Base-by-base conservation (phyloP, 805 yeast species). In the Candida hispaniensis region DNA sequence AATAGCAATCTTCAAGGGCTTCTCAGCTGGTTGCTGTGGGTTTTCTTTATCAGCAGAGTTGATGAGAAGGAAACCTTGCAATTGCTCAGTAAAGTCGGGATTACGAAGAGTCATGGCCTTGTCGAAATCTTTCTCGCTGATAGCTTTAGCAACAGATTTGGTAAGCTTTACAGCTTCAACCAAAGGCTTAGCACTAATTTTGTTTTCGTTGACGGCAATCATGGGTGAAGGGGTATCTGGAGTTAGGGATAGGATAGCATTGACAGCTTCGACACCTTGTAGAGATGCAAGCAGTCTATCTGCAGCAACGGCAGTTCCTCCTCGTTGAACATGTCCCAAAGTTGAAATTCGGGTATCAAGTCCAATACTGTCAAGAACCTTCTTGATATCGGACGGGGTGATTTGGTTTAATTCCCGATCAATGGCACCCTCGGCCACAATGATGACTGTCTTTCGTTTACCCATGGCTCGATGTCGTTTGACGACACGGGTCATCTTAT, bases 361-460 rank as follows among this genome's bases (percentile, higher is more conserved):
- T 8, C 94, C 94, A 43, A 91, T 63, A 3, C 17, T 26, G 39
- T 75, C 76, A 41, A 91, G 66, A 11, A 78, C 91, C 34, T 82
- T 73, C 59, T 79, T 77, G 41, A 91, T 97, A 44, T 74, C 73
- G 19, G 74, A 73, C 11, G 93, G 68, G 7, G 86, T 69, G 48
- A 91, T 82, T 27, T 91, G 93, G 40, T 74, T 67, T 54, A 88
- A 67, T 41, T 81, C 76, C 46, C 68, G 66, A 52, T 82, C 91
- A 42, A 88, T 72, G 18, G 98, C 98, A 55, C 98, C 98, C 63
- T 91, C 98, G 15, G 98, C 95, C 22, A 91, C 97, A 56, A 91
- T 83, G 40, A 91, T 95, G 34, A 86, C 86, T 27, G 94, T 81
- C 61, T 86, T 88, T 59, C 98, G 71, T 60, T 86, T 79, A 41